A percentile compares a stretch with the other conserved stretches of the same genome.
Conservation (phyloP, 805 yeast species). For the Candida maesae region DNA sequence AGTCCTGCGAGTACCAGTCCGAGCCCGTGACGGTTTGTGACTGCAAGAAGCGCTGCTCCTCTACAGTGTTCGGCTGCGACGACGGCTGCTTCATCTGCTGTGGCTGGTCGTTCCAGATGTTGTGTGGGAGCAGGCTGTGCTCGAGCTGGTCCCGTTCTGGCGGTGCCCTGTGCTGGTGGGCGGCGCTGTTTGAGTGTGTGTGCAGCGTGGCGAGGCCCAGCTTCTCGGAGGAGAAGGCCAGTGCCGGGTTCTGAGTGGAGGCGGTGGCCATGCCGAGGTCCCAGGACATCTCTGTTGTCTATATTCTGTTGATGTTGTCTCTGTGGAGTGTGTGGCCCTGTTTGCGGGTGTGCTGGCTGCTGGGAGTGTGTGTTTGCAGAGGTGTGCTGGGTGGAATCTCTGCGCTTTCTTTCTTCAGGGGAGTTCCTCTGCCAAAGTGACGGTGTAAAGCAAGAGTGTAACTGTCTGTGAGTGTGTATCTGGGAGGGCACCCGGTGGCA, state of each 20-base stretch:
- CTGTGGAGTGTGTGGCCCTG: no score
- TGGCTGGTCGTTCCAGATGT: constrained; percentile 26
- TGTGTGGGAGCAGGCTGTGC: constrained; percentile 31
- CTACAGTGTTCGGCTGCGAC: constrained; percentile 9
- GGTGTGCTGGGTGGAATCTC: no score
- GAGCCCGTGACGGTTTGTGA: constrained; percentile 9
- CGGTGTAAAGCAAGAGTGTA: no score
- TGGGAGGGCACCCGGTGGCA: no score
- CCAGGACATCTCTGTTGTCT: constrained; percentile 18
- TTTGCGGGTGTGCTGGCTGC: background rate
- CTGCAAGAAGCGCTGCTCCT: constrained; percentile 14
- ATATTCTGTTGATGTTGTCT: no score
- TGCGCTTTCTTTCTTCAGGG: no score
- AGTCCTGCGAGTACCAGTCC: constrained; percentile 13
- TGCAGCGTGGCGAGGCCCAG: background rate
- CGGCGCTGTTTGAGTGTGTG: constrained; percentile 4
- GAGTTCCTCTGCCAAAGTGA: no score
- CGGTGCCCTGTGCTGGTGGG: constrained; percentile 13
- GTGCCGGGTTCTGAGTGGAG: background rate
- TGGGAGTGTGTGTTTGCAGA: background rate
- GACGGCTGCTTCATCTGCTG: background rate
- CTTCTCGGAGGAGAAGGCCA: background rate
- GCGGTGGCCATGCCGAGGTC: constrained; percentile 12
- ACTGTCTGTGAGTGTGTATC: no score
- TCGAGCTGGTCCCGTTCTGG: constrained; percentile 20